Evolutionary conservation across 768 basidiomycete species (phyloP).

Genomic region (Rubroboletus pulcherrimus): DNA sequence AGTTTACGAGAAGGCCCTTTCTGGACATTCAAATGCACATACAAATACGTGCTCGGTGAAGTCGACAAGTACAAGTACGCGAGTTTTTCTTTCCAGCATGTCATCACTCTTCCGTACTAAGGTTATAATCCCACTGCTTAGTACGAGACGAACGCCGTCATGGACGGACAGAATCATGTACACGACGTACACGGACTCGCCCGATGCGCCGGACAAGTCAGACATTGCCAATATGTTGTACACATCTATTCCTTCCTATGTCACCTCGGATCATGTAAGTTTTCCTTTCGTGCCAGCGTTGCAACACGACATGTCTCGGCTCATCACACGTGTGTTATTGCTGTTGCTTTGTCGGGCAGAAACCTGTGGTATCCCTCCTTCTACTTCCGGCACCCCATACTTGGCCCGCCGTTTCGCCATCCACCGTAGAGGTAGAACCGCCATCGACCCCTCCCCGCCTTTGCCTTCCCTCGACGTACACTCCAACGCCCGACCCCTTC

Average conservation of each 20-base stretch:
- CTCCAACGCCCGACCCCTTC: slow-evolving; percentile 50
- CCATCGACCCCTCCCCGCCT: slow-evolving; percentile 36
- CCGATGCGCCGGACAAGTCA: slow-evolving; percentile 46
- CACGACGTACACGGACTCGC: slow-evolving; percentile 66
- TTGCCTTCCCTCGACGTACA: slow-evolving; percentile 47
- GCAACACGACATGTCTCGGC: background rate
- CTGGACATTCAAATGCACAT: slow-evolving; percentile 86
- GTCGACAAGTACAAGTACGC: slow-evolving; percentile 78
- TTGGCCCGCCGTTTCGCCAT: slow-evolving; percentile 17
- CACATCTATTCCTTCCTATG: slow-evolving; percentile 77
- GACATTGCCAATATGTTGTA: slow-evolving; percentile 67
- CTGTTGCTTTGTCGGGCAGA: slow-evolving; percentile 40
- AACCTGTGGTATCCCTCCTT: slow-evolving; percentile 80
- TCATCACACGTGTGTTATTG: background rate
- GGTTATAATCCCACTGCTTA: slow-evolving; percentile 22
- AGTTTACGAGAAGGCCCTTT: slow-evolving; percentile 84
- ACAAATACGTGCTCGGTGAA: slow-evolving; percentile 80
- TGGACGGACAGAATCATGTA: slow-evolving; percentile 96
- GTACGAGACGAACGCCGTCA: slow-evolving; percentile 71
- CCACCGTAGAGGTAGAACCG: slow-evolving; percentile 24
- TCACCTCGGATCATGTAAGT: slow-evolving; percentile 85
- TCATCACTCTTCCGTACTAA: background rate
- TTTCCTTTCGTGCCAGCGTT: background rate
- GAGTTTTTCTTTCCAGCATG: background rate
- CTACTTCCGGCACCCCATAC: slow-evolving; percentile 47